Evolutionary conservation across 768 basidiomycete species (phyloP).

Genomic region (Pholiota molesta): DNA sequence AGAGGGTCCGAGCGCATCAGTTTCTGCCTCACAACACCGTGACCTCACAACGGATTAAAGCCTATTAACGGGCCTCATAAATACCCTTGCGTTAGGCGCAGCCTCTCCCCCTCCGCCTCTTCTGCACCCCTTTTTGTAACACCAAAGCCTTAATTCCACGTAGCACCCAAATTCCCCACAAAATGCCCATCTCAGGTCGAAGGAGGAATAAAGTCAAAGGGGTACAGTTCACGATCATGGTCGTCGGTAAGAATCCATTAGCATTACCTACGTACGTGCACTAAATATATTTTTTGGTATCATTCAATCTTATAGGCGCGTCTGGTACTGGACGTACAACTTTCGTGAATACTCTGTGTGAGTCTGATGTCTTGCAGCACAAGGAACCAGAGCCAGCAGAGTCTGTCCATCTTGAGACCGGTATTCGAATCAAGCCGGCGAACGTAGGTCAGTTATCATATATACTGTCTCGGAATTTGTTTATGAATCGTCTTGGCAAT

Average conservation of each 20-base stretch:
- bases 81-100: conserved; percentile 6
- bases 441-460: conserved; percentile 64
- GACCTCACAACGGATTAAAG: conserved; percentile 22
- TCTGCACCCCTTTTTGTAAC: background rate
- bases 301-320: conserved; percentile 54
- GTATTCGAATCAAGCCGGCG: conserved; percentile 78
- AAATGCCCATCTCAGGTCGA: conserved; percentile 52
- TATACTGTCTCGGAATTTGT: background rate
- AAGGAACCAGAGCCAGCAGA: conserved; percentile 66
- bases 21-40: background rate
- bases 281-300: conserved; percentile 8
- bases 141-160: background rate
- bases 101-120: conserved; percentile 12
- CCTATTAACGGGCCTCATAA: conserved; percentile 20
- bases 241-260: conserved; percentile 66
- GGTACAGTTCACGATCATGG: conserved; percentile 88
- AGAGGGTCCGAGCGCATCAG: conserved; percentile 28
- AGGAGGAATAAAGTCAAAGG: conserved; percentile 86
- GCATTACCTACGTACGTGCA: background rate
- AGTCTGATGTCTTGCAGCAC: conserved; percentile 74
- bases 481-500: background rate
- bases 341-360: conserved; percentile 92
- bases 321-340: conserved; percentile 89
- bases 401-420: conserved; percentile 76
- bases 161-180: conserved; percentile 7